Conservation (phyloP, 352 stramenopile species). For the Pythium dissimile region DNA sequence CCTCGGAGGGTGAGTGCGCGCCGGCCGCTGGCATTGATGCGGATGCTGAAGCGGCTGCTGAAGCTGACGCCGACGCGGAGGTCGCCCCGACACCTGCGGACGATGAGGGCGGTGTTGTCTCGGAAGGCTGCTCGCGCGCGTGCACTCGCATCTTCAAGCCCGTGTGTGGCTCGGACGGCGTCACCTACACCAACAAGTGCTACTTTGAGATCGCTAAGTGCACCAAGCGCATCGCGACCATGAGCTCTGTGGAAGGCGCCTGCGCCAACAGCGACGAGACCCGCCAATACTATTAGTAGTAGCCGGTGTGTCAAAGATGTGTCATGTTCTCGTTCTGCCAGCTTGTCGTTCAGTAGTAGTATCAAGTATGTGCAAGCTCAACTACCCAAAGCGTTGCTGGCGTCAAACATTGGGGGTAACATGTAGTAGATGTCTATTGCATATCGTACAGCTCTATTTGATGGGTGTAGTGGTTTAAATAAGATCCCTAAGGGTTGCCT, state of each 20-base stretch:
- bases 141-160: conserved; percentile 12
- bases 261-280: too few relatives aligned
- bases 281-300: too few relatives aligned
- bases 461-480: neutral
- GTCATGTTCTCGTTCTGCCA: too few relatives aligned
- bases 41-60: too few relatives aligned
- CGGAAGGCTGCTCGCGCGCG: neutral
- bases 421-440: too few relatives aligned
- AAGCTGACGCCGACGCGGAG: too few relatives aligned
- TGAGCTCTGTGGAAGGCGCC: conserved; percentile 3
- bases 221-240: conserved; percentile 5
- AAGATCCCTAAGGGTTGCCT: neutral
- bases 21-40: neutral
- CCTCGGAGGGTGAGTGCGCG: conserved; percentile 18
- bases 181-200: conserved; percentile 28
- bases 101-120: neutral
- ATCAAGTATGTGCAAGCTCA: too few relatives aligned
- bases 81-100: too few relatives aligned
- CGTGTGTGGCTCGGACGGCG: conserved; percentile 23
- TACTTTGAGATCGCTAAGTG: conserved; percentile 25
- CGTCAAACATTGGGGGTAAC: too few relatives aligned
- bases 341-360: too few relatives aligned
- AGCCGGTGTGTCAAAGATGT: too few relatives aligned
- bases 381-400: too few relatives aligned
- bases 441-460: conserved; percentile 18